A percentile compares a stretch with the other conserved stretches of the same genome.
These are phyloP conservation scores for Aureobasidium subglaciale DNA, from an alignment of 2,329 filamentous ascomycete species.

Conservation along the genomic window DNA sequence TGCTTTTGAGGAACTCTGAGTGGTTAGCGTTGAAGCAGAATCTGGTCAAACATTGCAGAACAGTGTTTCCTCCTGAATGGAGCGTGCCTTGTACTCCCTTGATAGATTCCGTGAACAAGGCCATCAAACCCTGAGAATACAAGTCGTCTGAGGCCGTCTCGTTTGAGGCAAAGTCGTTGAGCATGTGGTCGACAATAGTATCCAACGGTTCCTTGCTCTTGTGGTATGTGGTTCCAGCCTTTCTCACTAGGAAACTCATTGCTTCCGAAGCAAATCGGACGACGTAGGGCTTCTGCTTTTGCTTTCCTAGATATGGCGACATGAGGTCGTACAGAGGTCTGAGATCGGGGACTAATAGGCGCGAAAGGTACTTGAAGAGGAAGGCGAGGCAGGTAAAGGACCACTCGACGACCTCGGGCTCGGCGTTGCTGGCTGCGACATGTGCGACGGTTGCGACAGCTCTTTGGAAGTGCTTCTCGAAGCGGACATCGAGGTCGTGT, in stretches of 20 bases:
- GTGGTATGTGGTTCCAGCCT: slow-evolving; percentile 71
- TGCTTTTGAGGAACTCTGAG: slow-evolving; percentile 30
- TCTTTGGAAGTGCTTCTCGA: slow-evolving; percentile 79
- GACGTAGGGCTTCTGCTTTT: slow-evolving; percentile 76
- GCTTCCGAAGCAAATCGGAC: slow-evolving; percentile 90
- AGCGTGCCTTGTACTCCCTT: slow-evolving; percentile 54
- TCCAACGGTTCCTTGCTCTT: slow-evolving; percentile 63
- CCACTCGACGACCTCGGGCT: slow-evolving; percentile 89
- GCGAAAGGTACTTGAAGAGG: slow-evolving; percentile 93
- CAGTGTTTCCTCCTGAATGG: slow-evolving; percentile 46
- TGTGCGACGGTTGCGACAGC: slow-evolving; percentile 69
- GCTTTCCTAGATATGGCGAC: slow-evolving; percentile 74
- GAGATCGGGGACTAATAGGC: slow-evolving; percentile 77
- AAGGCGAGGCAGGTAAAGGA: slow-evolving; percentile 90
- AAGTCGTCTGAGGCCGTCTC: slow-evolving; percentile 50
- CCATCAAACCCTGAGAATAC: slow-evolving; percentile 86
- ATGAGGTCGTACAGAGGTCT: slow-evolving; percentile 78
- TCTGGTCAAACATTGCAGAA: slow-evolving; percentile 12
- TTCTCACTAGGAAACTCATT: slow-evolving; percentile 86
- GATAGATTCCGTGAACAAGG: slow-evolving; percentile 77
- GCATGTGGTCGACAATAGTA: slow-evolving; percentile 63
- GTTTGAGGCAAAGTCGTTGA: slow-evolving; percentile 57
- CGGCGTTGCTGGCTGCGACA: slow-evolving; percentile 66
- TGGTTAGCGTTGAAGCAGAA: slow-evolving; percentile 14
- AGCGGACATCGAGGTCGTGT: slow-evolving; percentile 80